Conservation (phyloP, 2,329 filamentous ascomycete species). For the Sporothrix luriei region DNA sequence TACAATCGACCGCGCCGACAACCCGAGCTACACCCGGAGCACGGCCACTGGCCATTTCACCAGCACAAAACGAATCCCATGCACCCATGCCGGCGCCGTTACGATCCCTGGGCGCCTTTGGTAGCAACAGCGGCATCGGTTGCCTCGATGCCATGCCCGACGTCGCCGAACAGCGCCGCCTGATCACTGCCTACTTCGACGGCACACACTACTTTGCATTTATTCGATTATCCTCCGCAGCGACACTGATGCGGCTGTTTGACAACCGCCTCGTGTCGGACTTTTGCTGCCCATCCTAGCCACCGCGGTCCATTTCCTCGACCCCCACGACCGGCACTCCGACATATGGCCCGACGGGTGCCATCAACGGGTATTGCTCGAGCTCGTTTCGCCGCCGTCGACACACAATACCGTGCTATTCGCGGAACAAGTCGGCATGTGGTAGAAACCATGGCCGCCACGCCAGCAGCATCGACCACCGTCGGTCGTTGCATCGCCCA, state of each 20-base stretch:
- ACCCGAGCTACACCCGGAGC: background rate
- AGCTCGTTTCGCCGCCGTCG: conserved; percentile 27
- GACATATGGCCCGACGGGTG: conserved; percentile 29
- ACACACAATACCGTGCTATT: conserved; percentile 28
- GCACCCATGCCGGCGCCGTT: background rate
- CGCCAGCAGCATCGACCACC: background rate
- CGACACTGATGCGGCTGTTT: conserved; percentile 28
- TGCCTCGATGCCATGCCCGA: conserved; percentile 7
- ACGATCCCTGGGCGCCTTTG: background rate
- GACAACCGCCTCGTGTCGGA: conserved; percentile 21
- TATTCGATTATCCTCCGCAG: conserved; percentile 29
- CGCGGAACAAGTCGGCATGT: conserved; percentile 23
- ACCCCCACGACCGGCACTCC: conserved; percentile 12
- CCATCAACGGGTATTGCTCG: conserved; percentile 25
- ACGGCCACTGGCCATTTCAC: background rate
- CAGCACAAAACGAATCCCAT: background rate
- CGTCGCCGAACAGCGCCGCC: conserved; percentile 14
- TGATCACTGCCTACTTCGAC: conserved; percentile 26
- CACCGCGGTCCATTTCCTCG: conserved; percentile 14
- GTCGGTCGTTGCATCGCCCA: background rate
- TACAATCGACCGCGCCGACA: background rate
- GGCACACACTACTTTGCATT: conserved; percentile 29
- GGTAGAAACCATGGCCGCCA: background rate
- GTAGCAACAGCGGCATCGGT: background rate
- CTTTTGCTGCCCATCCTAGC: conserved; percentile 26